Conservation (phyloP, 768 basidiomycete species). For the Lentinula sp. region DNA sequence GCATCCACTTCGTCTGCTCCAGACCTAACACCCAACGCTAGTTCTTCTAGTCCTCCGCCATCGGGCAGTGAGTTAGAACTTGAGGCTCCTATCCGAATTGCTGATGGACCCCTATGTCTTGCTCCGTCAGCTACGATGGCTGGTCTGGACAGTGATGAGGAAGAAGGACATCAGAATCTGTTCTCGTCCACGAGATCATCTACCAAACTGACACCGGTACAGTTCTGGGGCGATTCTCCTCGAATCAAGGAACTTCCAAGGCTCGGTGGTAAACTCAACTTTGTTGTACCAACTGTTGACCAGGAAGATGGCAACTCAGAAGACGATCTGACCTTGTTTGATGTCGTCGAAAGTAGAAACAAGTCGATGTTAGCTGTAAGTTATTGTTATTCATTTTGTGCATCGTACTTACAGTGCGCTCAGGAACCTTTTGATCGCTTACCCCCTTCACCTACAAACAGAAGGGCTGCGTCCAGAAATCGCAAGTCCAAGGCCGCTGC, state of each 20-base stretch:
- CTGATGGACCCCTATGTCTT: neutral
- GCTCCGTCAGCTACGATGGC: constrained; percentile 10
- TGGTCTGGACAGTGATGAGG: constrained; percentile 10
- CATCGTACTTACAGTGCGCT: neutral
- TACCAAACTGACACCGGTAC: constrained; percentile 33
- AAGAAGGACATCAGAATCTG: constrained; percentile 17
- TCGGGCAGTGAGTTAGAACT: constrained; percentile 15
- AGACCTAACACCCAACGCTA: constrained; percentile 55
- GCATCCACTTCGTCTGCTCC: constrained; percentile 44
- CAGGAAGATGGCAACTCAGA: neutral
- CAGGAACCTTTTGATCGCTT: constrained; percentile 4
- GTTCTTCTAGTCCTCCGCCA: constrained; percentile 59
- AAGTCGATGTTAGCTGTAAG: neutral
- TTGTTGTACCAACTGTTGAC: neutral
- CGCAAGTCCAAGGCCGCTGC: constrained; percentile 8
- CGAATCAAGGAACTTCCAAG: constrained; percentile 22
- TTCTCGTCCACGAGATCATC: constrained; percentile 25
- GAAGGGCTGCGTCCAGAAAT: constrained; percentile 13
- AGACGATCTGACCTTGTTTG: neutral
- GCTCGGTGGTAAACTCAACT: constrained; percentile 32
- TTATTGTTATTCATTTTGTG: neutral
- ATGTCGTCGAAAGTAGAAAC: neutral
- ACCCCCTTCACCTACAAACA: constrained; percentile 5
- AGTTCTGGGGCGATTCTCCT: constrained; percentile 35
- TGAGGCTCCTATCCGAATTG: constrained; percentile 2